Conservation (phyloP, 2,329 filamentous ascomycete species). For the Aspergillus clavatus region DNA sequence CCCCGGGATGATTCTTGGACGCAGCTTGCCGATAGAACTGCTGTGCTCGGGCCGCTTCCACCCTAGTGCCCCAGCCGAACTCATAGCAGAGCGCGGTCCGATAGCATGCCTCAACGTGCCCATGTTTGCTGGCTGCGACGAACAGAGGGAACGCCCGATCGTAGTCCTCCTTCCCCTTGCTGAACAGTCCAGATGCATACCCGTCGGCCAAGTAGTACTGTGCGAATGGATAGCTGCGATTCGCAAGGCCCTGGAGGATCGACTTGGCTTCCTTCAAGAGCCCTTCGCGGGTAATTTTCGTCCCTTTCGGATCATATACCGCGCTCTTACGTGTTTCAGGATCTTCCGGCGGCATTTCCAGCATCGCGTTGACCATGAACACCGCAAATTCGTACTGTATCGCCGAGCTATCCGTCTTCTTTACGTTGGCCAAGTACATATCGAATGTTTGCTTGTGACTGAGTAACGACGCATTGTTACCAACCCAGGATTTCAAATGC, state of each 20-base stretch:
- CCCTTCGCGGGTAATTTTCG: slow-evolving; percentile 54
- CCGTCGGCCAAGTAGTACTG: slow-evolving; percentile 97
- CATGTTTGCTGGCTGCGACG: slow-evolving; percentile 89
- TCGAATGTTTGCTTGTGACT: slow-evolving; percentile 91
- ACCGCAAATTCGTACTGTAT: slow-evolving; percentile 96
- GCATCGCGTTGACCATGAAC: slow-evolving; percentile 84
- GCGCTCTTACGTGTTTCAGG: slow-evolving; percentile 24
- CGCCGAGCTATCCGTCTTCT: slow-evolving; percentile 86
- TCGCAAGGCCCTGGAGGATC: slow-evolving; percentile 80
- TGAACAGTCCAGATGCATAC: slow-evolving; percentile 89
- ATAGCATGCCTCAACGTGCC: slow-evolving; percentile 93
- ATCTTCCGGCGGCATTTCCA: slow-evolving; percentile 62
- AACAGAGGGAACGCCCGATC: slow-evolving; percentile 90
- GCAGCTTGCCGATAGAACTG: slow-evolving; percentile 89
- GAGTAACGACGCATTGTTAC: slow-evolving; percentile 83
- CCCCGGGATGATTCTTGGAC: slow-evolving; percentile 89
- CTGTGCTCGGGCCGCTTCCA: slow-evolving; percentile 84
- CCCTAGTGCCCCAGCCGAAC: slow-evolving; percentile 93
- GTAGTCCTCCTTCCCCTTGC: slow-evolving; percentile 87
- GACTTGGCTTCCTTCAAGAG: slow-evolving; percentile 81
- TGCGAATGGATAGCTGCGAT: slow-evolving; percentile 88
- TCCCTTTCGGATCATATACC: slow-evolving; percentile 20
- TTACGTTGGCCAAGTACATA: slow-evolving; percentile 95
- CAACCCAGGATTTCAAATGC: slow-evolving; percentile 70
- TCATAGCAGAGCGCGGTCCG: slow-evolving; percentile 93